These are phyloP conservation scores for Solanum piurae DNA, from an alignment of 257 asterid genomes.

Conservation along the genomic window DNA sequence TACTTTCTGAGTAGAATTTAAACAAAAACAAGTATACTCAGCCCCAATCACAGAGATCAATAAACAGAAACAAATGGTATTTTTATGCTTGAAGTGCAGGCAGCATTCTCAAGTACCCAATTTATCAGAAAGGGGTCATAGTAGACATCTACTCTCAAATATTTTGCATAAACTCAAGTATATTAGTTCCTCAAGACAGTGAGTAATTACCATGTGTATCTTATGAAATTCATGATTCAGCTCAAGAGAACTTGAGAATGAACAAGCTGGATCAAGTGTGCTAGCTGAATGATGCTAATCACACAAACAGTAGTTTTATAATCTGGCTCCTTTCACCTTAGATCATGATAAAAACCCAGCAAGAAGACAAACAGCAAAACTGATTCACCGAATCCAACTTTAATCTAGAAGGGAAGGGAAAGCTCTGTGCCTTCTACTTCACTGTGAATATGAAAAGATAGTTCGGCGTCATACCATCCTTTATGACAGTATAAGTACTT, in stretches of 20 bases:
- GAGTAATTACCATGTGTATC: background rate
- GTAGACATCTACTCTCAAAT: background rate
- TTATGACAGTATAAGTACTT: background rate
- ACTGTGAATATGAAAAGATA: background rate
- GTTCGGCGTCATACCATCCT: background rate
- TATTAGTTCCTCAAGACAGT: background rate
- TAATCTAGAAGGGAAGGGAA: background rate
- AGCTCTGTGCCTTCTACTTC: background rate
- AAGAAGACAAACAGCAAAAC: background rate
- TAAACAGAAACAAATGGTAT: background rate
- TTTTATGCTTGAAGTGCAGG: background rate
- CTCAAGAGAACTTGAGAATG: background rate
- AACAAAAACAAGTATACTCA: background rate
- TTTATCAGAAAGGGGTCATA: background rate
- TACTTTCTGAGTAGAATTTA: background rate
- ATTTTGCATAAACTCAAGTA: background rate
- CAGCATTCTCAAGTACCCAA: background rate
- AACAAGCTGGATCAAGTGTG: background rate
- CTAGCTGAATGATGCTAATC: background rate
- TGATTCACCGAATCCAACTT: background rate
- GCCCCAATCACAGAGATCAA: background rate
- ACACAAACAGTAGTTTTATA: background rate
- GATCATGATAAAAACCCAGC: background rate
- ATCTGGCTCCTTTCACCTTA: background rate
- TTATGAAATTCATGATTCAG: background rate